Conservation (phyloP, 257 asterid species). For the Apocynum venetum region DNA sequence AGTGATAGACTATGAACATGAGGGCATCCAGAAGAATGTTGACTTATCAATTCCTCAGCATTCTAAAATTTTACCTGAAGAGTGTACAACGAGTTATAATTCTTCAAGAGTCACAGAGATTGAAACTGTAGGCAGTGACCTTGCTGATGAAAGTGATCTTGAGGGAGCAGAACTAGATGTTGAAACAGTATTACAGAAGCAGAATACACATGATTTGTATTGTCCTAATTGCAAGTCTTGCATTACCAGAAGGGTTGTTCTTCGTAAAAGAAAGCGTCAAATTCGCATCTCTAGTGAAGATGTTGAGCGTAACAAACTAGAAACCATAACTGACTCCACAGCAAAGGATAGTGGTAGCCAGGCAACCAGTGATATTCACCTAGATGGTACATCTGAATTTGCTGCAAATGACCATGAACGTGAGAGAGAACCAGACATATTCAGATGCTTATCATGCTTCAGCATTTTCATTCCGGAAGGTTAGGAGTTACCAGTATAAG, state of each 20-base stretch:
- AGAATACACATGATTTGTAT: constrained; percentile 70
- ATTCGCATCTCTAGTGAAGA: constrained; percentile 41
- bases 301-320: constrained; percentile 44
- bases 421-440: constrained; percentile 51
- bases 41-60: constrained; percentile 23
- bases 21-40: constrained; percentile 25
- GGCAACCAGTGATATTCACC: constrained; percentile 21
- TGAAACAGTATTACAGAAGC: constrained; percentile 59
- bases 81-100: constrained; percentile 15
- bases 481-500: constrained; percentile 22
- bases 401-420: constrained; percentile 28
- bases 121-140: constrained; percentile 47
- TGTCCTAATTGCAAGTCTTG: constrained; percentile 96
- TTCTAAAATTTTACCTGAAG: constrained; percentile 33
- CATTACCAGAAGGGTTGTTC: constrained; percentile 80
- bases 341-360: constrained; percentile 17
- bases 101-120: constrained; percentile 40
- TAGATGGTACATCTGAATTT: constrained; percentile 27
- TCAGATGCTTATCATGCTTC: constrained; percentile 95
- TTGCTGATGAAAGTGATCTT: constrained; percentile 37
- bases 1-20: constrained; percentile 15
- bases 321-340: constrained; percentile 17
- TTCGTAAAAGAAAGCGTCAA: constrained; percentile 70
- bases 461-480: constrained; percentile 78
- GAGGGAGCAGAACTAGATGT: constrained; percentile 51